These are phyloP conservation scores for Seiridium unicorne DNA, from an alignment of 2,329 filamentous ascomycete species.

Conservation along the genomic window DNA sequence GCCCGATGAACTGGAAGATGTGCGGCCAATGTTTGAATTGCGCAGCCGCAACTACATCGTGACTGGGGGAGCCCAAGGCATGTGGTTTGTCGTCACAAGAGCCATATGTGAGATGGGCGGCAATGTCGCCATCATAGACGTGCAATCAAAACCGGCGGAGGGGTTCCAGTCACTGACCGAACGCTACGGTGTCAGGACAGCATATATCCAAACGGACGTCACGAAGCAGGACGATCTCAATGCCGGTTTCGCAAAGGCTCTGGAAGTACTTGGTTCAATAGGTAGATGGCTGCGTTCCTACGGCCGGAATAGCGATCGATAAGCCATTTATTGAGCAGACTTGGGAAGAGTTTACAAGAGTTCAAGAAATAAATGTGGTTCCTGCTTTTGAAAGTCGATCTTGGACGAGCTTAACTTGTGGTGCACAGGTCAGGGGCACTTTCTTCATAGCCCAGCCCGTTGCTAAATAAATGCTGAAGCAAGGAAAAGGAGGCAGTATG, in stretches of 20 bases:
- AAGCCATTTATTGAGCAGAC: constrained; percentile 23
- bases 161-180: constrained; percentile 22
- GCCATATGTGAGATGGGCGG: constrained; percentile 40
- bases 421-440: constrained; percentile 34
- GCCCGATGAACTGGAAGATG: constrained; percentile 17
- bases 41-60: constrained; percentile 33
- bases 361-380: constrained; percentile 40
- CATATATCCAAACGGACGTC: constrained; percentile 15
- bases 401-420: neutral
- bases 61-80: constrained; percentile 37
- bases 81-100: constrained; percentile 34
- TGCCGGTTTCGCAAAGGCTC: constrained; percentile 17
- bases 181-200: constrained; percentile 1
- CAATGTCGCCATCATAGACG: constrained; percentile 35
- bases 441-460: constrained; percentile 39
- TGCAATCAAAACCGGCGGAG: constrained; percentile 26
- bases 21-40: constrained; percentile 31
- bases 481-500: constrained; percentile 36
- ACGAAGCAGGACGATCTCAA: constrained; percentile 15
- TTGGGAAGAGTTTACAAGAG: constrained; percentile 18
- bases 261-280: constrained; percentile 17
- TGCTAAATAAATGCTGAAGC: constrained; percentile 37
- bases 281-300: constrained; percentile 20
- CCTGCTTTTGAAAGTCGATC: neutral
- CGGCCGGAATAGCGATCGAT: constrained; percentile 26